Conservation (phyloP, 306 rosid genomes). For the peach (Prunus persica) region DNA sequence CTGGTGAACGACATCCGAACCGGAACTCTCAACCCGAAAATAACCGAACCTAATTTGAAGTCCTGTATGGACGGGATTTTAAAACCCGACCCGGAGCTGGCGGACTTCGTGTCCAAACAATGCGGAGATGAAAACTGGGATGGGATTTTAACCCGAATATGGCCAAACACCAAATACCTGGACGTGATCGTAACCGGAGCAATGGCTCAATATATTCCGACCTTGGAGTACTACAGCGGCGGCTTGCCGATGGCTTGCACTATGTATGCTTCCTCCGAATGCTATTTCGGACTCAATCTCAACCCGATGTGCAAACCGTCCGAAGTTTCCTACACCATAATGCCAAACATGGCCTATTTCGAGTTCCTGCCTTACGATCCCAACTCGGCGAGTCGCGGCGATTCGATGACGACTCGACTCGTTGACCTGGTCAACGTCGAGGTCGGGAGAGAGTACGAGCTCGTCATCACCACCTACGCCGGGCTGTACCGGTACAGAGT, state of each 20-base stretch:
- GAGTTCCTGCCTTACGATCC: slow-evolving; percentile 55
- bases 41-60: slow-evolving; percentile 35
- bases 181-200: slow-evolving; percentile 65
- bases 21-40: slow-evolving; percentile 30
- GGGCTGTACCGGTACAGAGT: slow-evolving; percentile 54
- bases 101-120: slow-evolving; percentile 28
- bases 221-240: slow-evolving; percentile 49
- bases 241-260: slow-evolving; percentile 54
- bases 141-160: slow-evolving; percentile 45
- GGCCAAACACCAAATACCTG: slow-evolving; percentile 56
- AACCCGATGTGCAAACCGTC: slow-evolving; percentile 57
- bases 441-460: slow-evolving; percentile 56
- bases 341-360: slow-evolving; percentile 68
- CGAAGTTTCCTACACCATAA: slow-evolving; percentile 51
- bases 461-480: slow-evolving; percentile 52
- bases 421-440: slow-evolving; percentile 41
- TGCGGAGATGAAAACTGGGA: slow-evolving; percentile 54
- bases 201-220: slow-evolving; percentile 66
- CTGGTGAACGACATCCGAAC: slow-evolving; percentile 38
- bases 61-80: slow-evolving; percentile 19
- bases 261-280: slow-evolving; percentile 60
- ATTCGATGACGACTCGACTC: slow-evolving; percentile 17
- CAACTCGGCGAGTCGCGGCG: background rate
- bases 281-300: slow-evolving; percentile 53
- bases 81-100: slow-evolving; percentile 30